Conservation (phyloP, 2,329 filamentous ascomycete genomes). For the Xylariaceae sp. region DNA sequence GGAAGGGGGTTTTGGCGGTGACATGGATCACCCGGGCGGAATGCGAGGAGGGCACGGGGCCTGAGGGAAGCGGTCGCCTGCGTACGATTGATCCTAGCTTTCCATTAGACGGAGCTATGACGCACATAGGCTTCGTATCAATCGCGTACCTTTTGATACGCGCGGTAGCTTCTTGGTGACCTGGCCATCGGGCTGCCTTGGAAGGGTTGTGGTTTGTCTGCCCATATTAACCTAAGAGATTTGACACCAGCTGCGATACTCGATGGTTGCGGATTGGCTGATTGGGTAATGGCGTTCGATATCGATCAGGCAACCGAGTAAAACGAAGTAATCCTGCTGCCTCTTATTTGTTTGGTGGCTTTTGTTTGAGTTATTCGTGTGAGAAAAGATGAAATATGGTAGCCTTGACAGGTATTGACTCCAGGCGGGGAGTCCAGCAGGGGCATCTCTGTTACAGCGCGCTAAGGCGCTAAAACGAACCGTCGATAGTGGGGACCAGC, state of each 20-base stretch:
- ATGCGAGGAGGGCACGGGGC: slow-evolving; percentile 37
- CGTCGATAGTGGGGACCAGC: not conserved
- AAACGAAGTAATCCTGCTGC: too few species aligned
- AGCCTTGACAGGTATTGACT: not conserved
- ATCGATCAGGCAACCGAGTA: not conserved
- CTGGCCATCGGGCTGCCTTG: slow-evolving; percentile 17
- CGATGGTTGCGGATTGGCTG: not conserved
- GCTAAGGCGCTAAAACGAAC: too few species aligned
- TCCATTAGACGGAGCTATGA: slow-evolving; percentile 14
- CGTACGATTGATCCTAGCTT: slow-evolving; percentile 45
- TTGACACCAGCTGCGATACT: not conserved
- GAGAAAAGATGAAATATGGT: not conserved
- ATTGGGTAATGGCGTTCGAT: not conserved
- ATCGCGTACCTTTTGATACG: slow-evolving; percentile 29
- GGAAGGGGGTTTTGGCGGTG: slow-evolving; percentile 62
- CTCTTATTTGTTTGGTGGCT: too few species aligned
- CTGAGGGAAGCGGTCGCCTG: slow-evolving; percentile 46
- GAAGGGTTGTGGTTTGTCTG: slow-evolving; percentile 8
- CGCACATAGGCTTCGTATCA: not conserved
- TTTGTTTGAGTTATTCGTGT: not conserved
- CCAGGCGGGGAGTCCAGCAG: too few species aligned
- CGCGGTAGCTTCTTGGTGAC: slow-evolving; percentile 27
- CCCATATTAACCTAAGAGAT: not conserved
- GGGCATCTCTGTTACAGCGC: too few species aligned
- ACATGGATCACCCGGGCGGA: slow-evolving; percentile 57